These are phyloP conservation scores for Hypoxylon sp. DNA, from an alignment of 2,329 filamentous ascomycete species.

Conservation along the genomic window DNA sequence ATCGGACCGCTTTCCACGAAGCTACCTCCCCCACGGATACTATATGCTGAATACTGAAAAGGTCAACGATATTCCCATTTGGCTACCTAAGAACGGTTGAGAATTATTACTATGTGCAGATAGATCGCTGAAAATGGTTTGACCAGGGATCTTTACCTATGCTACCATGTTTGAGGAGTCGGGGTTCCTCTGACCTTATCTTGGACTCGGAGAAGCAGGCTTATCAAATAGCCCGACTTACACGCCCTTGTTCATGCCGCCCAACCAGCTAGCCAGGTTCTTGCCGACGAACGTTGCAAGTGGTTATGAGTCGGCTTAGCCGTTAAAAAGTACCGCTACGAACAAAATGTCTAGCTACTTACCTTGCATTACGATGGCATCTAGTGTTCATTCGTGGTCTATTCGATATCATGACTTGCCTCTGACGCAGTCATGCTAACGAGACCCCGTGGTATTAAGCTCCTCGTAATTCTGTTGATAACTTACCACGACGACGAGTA, in stretches of 20 bases:
- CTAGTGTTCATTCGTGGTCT: slow-evolving; percentile 12
- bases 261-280: slow-evolving; percentile 27
- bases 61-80: slow-evolving; percentile 18
- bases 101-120: slow-evolving; percentile 40
- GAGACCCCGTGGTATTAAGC: slow-evolving; percentile 18
- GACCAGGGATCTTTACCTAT: slow-evolving; percentile 11
- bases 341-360: slow-evolving; percentile 27
- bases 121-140: slow-evolving; percentile 21
- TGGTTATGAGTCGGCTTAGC: slow-evolving; percentile 19
- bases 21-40: slow-evolving; percentile 30
- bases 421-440: slow-evolving; percentile 40
- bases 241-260: slow-evolving; percentile 22
- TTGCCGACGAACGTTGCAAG: slow-evolving; percentile 30
- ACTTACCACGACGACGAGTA: slow-evolving; percentile 11
- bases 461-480: slow-evolving; percentile 24
- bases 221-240: slow-evolving; percentile 31
- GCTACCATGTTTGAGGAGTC: slow-evolving; percentile 10
- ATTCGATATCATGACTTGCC: slow-evolving; percentile 37
- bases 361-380: slow-evolving; percentile 29
- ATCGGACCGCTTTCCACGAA: slow-evolving; percentile 30
- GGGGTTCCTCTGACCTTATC: slow-evolving; percentile 21
- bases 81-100: slow-evolving; percentile 19
- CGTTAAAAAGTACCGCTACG: slow-evolving; percentile 21
- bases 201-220: slow-evolving; percentile 28
- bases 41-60: slow-evolving; percentile 16